Evolutionary conservation across 495 filamentous ascomycete species (phyloP), one percentile per base, ranked within the genome.

Genomic region (Aspergillus wentii): DNA sequence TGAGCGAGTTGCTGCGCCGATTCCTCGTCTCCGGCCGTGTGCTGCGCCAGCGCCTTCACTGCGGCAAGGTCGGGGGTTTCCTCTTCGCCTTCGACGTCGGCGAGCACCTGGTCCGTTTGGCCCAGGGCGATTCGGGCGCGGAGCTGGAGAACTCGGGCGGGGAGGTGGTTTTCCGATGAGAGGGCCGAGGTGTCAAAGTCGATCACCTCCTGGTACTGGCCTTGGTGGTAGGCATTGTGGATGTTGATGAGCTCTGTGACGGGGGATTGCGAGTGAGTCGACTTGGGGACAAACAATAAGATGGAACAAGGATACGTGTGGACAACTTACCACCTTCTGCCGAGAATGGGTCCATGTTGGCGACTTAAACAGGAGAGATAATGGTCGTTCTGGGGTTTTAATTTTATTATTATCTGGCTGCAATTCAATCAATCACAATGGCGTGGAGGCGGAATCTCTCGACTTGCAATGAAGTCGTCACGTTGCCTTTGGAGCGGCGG

Each of bases 171-270:
- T 51, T 83, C 76, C 41, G 81, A 19, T 36, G 86, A 88, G 42
- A 96, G 79, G 30, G 80, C 65, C 4, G 82, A 74, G 17, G 78
- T 80, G 62, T 88, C 80, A 64, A 85, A 89, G 66, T 88, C 82
- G 64, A 91, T 60, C 46, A 92, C 88, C 39, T 77, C 68, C 36
- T 82, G 69, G 76, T 87, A 95, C 68, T 91, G 87, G 56, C 86
- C 87, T 58, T 89, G 85, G 74, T 92, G 85, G 78, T 95, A 96
- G 71, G 86, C 78, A 68, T 84, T 94, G 77, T 92, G 86, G 59
- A 96, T 82, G 72, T 90, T 94, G 61, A 95, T 80, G 49, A 98
- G 80, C 69, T 98, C 92, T 85, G 54, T n/a, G 35, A 33, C 27
- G 46, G 13, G 43, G 38, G 21, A 9, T n/a, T n/a, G n/a, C n/a